These are phyloP conservation scores for Isoetes engelmannii DNA, from an alignment of 83 land plant species.

Conservation along the genomic window DNA sequence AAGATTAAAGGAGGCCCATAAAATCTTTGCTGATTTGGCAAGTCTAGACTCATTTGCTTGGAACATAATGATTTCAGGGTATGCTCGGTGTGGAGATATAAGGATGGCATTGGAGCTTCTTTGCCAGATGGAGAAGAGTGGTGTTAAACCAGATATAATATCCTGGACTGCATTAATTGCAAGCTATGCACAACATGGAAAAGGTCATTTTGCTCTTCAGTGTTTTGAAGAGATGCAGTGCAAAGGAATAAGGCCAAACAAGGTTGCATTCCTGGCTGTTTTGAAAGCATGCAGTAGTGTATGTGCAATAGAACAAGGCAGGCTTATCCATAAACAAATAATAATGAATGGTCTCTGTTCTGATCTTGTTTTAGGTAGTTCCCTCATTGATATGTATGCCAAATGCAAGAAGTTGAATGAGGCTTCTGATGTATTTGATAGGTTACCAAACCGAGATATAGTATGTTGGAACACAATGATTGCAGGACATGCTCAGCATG, in stretches of 20 bases:
- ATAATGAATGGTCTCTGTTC: background rate
- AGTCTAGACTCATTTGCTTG: no score
- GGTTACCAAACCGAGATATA: conserved; percentile 1
- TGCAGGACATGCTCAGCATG: conserved; percentile 3
- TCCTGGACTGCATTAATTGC: conserved; percentile 12
- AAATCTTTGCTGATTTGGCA: no score
- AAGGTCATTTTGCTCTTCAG: background rate
- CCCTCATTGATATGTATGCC: background rate
- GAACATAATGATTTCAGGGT: no score
- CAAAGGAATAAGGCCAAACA: conserved; percentile 4
- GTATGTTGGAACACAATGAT: conserved; percentile 12
- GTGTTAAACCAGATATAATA: no score
- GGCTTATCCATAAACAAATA: background rate
- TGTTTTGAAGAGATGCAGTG: conserved; percentile 7
- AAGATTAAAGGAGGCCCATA: no score
- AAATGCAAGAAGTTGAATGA: background rate
- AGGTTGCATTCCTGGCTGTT: background rate
- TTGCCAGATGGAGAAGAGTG: no score
- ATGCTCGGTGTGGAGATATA: no score
- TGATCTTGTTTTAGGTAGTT: background rate
- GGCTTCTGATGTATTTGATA: conserved; percentile 4
- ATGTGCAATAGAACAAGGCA: conserved; percentile 1
- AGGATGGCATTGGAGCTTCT: no score
- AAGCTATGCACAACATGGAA: background rate
- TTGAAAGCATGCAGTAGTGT: conserved; percentile 6